Percentiles rank a stretch among this genome's conserved stretches.
These are phyloP conservation scores for Hyphopichia buzzinii DNA, from an alignment of 1,139 yeast species.

Conservation along the genomic window DNA sequence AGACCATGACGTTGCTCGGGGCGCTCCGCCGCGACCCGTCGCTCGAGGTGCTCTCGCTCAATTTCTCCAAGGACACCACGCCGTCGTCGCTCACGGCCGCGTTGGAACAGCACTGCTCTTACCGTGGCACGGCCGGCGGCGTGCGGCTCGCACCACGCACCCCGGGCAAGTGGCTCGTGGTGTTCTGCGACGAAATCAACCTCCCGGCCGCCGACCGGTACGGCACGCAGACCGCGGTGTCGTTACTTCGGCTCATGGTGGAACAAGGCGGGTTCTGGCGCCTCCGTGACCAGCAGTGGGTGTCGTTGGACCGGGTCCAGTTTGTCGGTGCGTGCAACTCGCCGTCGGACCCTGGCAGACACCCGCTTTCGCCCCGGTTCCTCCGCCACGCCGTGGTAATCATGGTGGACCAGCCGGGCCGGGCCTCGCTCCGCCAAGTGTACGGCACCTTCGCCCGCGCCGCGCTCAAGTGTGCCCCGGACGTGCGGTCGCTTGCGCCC, in stretches of 20 bases:
- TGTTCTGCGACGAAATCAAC: slow-evolving; percentile 92
- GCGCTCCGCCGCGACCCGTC: slow-evolving; percentile 60
- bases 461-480: slow-evolving; percentile 61
- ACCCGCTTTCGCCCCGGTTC: slow-evolving; percentile 58
- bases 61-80: slow-evolving; percentile 81
- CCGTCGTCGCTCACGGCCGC: slow-evolving; percentile 62
- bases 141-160: slow-evolving; percentile 56
- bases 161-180: slow-evolving; percentile 70
- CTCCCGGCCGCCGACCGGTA: slow-evolving; percentile 72
- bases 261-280: slow-evolving; percentile 82
- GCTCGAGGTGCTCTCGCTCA: slow-evolving; percentile 64
- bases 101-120: slow-evolving; percentile 71
- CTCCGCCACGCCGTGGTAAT: slow-evolving; percentile 66
- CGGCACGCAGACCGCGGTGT: slow-evolving; percentile 75
- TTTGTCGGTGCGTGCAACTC: slow-evolving; percentile 97
- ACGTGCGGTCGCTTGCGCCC: slow-evolving; percentile 51
- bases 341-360: slow-evolving; percentile 77
- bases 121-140: slow-evolving; percentile 53
- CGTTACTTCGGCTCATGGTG: slow-evolving; percentile 71
- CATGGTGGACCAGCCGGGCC: slow-evolving; percentile 79
- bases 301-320: slow-evolving; percentile 61
- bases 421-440: slow-evolving; percentile 62
- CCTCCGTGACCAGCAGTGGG: slow-evolving; percentile 60
- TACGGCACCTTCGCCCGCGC: slow-evolving; percentile 61
- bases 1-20: slow-evolving; percentile 83